phyloP scores from a whole-genome alignment of 1,284 basidiomycete species.

The Microbotryum saponariae region DNA sequence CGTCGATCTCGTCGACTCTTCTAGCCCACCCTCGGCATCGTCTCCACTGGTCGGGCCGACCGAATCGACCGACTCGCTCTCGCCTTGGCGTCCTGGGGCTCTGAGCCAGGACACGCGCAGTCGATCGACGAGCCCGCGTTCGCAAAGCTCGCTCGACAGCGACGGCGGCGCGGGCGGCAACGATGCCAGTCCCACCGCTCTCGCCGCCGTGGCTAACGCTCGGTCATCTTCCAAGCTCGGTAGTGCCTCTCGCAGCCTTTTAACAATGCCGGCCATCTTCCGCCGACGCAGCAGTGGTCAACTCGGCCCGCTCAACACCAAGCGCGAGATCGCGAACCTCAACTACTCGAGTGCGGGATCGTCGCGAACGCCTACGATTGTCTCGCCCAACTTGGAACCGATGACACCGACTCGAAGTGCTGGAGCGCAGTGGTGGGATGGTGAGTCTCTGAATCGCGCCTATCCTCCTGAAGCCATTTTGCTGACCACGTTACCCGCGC shows the following conservation, averaged over 20 bases:
- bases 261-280: slow-evolving; percentile 21
- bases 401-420: slow-evolving; percentile 32
- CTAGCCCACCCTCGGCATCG: neutral
- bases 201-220: too few species aligned
- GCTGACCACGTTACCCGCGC: neutral
- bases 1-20: neutral
- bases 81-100: slow-evolving; percentile 7
- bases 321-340: too few species aligned
- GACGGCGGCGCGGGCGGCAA: too few species aligned
- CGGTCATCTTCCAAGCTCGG: too few species aligned
- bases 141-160: too few species aligned
- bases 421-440: slow-evolving; percentile 15
- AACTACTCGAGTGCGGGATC: slow-evolving; percentile 13
- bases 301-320: slow-evolving; percentile 8
- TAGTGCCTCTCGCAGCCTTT: too few species aligned
- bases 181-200: too few species aligned
- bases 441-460: slow-evolving; percentile 1
- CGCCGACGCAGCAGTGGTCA: slow-evolving; percentile 34
- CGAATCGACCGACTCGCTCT: slow-evolving; percentile 14
- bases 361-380: too few species aligned
- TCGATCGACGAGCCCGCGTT: too few species aligned
- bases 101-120: too few species aligned
- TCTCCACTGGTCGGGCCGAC: neutral
- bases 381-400: slow-evolving; percentile 12
- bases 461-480: neutral